Evolutionary conservation across 352 stramenopile genomes (phyloP), one percentile per base, ranked within the genome.

Genomic region (Phytopythium helicoides): DNA sequence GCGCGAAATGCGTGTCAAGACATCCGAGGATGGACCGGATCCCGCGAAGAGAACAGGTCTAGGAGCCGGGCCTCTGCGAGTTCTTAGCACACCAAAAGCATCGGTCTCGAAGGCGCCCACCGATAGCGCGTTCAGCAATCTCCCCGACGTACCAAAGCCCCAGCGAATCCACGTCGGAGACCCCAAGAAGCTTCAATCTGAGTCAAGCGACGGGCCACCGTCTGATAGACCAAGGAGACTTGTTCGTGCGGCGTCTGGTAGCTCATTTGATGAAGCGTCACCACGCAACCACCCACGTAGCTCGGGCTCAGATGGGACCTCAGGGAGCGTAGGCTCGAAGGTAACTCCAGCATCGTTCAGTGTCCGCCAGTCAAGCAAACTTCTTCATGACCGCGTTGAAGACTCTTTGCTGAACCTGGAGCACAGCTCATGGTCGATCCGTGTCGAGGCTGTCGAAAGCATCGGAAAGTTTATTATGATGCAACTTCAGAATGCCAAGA

Each of bases 351-450:
- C 45, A 14, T n/a, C n/a, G n/a, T n/a, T n/a, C n/a, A n/a, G n/a
- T n/a, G n/a, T n/a, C n/a, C 16, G 45, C 6, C 45, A 37, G 10
- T 40, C 45, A 6, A 21, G 9, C 16, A 51, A 51, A 12, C 31
- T 45, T 33, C 28, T 33, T 0, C 57, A 61, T 9, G 71, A 86
- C 54, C 58, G 75, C n/a, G 54, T 88, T 9, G 76, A 89, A 25
- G 72, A 86, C 21, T 72, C 78, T 1, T 48, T 92, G 33, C 42
- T 44, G 0, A 73, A 62, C 8, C 52, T 89, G 18, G 68, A 84
- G 12, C 81, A 69, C 46, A 75, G 49, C 16, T 71, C 71, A 3
- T 94, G 84, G 84, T 89, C 77, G 7, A 66, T 72, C 12, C 81
- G 84, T 33, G 58, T 92, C 23, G 77, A 89, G 16, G 76, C 81